These are phyloP conservation scores for Alternaria triticimaculans DNA, from an alignment of 2,329 filamentous ascomycete genomes.

Conservation along the genomic window DNA sequence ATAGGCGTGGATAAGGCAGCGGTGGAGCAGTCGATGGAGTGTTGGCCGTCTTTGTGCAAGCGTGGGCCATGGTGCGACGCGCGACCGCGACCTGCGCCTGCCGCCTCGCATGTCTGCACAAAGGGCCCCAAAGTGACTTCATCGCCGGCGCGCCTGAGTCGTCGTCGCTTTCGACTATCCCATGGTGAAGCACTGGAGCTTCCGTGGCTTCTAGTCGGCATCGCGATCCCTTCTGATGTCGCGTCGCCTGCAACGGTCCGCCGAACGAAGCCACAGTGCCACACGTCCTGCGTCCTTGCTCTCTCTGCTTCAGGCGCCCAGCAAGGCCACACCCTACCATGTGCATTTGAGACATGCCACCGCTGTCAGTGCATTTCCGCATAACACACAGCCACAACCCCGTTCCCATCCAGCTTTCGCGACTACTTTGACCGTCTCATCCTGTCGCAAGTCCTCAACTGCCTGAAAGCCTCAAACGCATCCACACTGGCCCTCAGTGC, in stretches of 20 bases:
- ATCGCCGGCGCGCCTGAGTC: slow-evolving; percentile 9
- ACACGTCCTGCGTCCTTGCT: neutral
- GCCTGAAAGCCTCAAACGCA: neutral
- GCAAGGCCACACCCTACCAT: slow-evolving; percentile 8
- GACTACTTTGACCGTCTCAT: slow-evolving; percentile 4
- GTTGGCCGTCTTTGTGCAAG: slow-evolving; percentile 11
- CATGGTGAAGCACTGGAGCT: neutral
- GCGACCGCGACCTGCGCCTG: slow-evolving; percentile 4
- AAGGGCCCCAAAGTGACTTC: slow-evolving; percentile 6
- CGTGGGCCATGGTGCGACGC: slow-evolving; percentile 12
- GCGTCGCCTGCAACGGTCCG: slow-evolving; percentile 6
- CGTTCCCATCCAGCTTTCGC: neutral
- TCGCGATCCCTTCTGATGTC: neutral
- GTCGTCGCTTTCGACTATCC: slow-evolving; percentile 6
- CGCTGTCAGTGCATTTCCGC: slow-evolving; percentile 12
- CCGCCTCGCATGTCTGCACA: slow-evolving; percentile 23
- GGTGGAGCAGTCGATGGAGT: slow-evolving; percentile 7
- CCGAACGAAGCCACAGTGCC: slow-evolving; percentile 6
- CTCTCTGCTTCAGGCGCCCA: neutral
- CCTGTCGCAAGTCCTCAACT: neutral
- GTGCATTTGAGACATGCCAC: slow-evolving; percentile 9
- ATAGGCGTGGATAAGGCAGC: slow-evolving; percentile 6
- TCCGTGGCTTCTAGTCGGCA: slow-evolving; percentile 1
- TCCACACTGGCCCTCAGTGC: neutral
- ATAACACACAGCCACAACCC: slow-evolving; percentile 19